These are phyloP conservation scores for Myrmaecium sp. DNA, from an alignment of 2,329 filamentous ascomycete genomes.

Conservation along the genomic window DNA sequence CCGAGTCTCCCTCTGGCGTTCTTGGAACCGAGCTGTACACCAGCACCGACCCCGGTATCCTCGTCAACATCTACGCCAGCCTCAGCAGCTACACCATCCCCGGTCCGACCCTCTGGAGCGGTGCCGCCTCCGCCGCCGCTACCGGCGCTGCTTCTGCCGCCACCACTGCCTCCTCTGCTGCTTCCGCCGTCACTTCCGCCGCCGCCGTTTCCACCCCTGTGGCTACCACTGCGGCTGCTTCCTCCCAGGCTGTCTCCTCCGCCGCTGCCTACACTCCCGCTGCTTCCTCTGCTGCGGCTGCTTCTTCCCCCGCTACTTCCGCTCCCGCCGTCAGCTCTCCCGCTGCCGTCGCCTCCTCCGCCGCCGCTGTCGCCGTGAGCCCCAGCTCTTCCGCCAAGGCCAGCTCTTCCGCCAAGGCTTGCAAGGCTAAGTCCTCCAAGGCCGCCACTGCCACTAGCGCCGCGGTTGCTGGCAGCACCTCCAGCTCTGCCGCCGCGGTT, in stretches of 20 bases:
- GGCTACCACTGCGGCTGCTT: conserved; percentile 1
- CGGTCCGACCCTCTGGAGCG: conserved; percentile 25
- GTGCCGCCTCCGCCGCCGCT: conserved; percentile 8
- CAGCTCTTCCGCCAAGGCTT: conserved; percentile 2
- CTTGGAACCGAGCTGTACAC: conserved; percentile 40
- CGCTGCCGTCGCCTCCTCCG: conserved; percentile 6
- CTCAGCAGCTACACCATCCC: conserved; percentile 33
- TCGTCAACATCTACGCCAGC: conserved; percentile 40
- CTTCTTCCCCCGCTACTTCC: conserved; percentile 6
- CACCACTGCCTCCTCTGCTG: conserved; percentile 4
- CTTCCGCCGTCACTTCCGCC: conserved; percentile 5
- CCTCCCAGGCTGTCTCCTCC: conserved; percentile 1
- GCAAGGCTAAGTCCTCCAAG: background rate
- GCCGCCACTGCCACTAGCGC: conserved; percentile 4
- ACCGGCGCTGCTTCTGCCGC: conserved; percentile 4
- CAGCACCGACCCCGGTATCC: conserved; percentile 38
- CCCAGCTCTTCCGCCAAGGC: conserved; percentile 3
- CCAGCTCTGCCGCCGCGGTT: background rate
- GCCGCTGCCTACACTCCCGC: background rate
- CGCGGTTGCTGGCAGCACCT: background rate
- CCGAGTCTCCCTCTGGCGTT: conserved; percentile 30
- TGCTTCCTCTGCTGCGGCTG: conserved; percentile 2
- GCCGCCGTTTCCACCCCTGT: conserved; percentile 4
- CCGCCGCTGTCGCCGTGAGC: conserved; percentile 1
- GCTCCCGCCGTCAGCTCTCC: conserved; percentile 4